These are phyloP conservation scores for Trichosporon sp. DNA, from an alignment of 1,284 basidiomycete species.

Conservation along the genomic window DNA sequence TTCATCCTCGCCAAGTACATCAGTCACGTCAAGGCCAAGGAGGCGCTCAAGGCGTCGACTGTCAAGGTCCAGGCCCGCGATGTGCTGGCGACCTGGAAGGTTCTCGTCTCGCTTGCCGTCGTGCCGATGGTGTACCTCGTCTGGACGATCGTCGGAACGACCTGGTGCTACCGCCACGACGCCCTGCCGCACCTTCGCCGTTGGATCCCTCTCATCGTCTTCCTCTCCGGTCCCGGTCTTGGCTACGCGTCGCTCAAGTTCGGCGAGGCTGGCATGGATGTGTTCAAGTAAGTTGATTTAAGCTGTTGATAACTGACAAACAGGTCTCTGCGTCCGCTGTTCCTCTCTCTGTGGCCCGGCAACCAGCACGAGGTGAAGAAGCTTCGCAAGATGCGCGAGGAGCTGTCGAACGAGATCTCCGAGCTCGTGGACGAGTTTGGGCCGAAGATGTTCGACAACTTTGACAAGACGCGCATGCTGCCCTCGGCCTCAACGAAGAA, in stretches of 20 bases:
- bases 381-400: constrained; percentile 71
- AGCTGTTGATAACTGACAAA: neutral
- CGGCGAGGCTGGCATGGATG: constrained; percentile 97
- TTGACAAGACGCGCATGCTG: constrained; percentile 78
- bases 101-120: constrained; percentile 87
- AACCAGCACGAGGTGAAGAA: constrained; percentile 79
- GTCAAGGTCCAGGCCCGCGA: constrained; percentile 95
- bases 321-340: constrained; percentile 85
- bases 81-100: constrained; percentile 97
- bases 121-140: constrained; percentile 81
- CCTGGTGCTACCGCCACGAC: constrained; percentile 67
- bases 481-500: constrained; percentile 63
- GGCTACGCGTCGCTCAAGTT: constrained; percentile 95
- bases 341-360: constrained; percentile 85
- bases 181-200: constrained; percentile 60
- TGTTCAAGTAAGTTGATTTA: constrained; percentile 69
- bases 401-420: constrained; percentile 80
- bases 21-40: constrained; percentile 86
- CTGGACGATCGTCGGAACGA: constrained; percentile 76
- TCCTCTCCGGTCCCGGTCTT: constrained; percentile 76
- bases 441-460: constrained; percentile 81
- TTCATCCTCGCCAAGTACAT: constrained; percentile 89
- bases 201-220: constrained; percentile 74
- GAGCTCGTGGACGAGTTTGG: constrained; percentile 84
- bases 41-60: constrained; percentile 91